Conservation (phyloP, 2,329 filamentous ascomycete genomes). For the Didymella segeticola region DNA sequence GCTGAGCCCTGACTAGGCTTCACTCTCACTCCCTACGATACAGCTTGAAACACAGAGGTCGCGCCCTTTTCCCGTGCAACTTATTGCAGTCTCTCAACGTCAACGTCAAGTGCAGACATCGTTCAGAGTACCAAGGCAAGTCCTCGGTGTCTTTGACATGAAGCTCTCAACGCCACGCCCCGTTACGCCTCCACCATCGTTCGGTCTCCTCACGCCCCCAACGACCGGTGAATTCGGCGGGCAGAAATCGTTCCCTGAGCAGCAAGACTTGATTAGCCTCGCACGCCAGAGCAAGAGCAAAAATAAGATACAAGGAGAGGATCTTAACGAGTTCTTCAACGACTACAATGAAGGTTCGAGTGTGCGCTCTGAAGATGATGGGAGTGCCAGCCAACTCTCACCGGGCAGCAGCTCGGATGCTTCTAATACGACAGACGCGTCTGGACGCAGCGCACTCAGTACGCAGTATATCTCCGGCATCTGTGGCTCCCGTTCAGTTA, state of each 20-base stretch:
- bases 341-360: neutral
- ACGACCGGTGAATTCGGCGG: conserved; percentile 23
- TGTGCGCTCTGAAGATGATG: neutral
- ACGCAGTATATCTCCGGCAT: no score
- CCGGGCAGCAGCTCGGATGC: neutral
- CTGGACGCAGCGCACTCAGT: no score
- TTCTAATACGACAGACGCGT: neutral
- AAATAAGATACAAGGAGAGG: neutral
- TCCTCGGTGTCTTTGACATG: conserved; percentile 13
- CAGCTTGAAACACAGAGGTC: no score
- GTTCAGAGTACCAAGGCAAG: neutral
- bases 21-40: neutral
- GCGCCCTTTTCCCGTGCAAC: neutral
- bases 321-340: neutral
- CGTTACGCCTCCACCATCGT: conserved; percentile 16
- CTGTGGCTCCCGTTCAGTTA: no score
- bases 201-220: conserved; percentile 28
- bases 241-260: neutral
- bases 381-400: neutral
- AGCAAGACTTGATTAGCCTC: neutral
- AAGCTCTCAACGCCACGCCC: neutral
- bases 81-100: neutral
- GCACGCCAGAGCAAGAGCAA: neutral
- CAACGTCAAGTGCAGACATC: no score
- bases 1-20: neutral